phyloP scores from a whole-genome alignment of 1,139 yeast genomes.

The Meyerozyma elateridarum region DNA sequence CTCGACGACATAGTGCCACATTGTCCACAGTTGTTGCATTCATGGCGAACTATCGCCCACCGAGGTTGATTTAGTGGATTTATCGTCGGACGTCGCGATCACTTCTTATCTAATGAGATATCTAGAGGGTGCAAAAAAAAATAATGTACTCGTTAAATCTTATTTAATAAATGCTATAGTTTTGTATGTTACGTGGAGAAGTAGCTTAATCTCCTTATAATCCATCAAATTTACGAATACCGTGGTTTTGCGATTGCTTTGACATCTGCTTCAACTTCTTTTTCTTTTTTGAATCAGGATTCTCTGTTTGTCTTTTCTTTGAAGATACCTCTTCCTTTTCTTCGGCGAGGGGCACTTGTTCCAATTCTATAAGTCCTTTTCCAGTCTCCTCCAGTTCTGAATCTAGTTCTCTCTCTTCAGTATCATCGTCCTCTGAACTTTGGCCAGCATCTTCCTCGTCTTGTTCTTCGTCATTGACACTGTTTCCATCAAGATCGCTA shows the following conservation, averaged over 20 bases:
- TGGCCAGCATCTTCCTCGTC: conserved; percentile 2
- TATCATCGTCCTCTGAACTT: neutral
- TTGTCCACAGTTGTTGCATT: conserved; percentile 48
- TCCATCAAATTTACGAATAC: conserved; percentile 65
- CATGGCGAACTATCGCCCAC: no score
- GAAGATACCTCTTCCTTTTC: conserved; percentile 5
- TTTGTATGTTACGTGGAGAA: no score
- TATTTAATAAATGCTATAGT: no score
- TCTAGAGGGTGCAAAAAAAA: conserved; percentile 3
- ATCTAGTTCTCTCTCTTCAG: neutral
- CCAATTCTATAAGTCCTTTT: no score
- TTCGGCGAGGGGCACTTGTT: no score
- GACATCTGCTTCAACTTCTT: conserved; percentile 29
- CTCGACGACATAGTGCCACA: conserved; percentile 68
- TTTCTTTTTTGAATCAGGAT: conserved; percentile 15
- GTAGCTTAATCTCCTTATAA: conserved; percentile 29
- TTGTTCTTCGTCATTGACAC: conserved; percentile 9
- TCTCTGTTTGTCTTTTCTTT: conserved; percentile 1
- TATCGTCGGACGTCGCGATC: no score
- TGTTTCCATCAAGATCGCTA: conserved; percentile 11
- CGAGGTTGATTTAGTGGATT: no score
- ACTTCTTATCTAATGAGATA: no score
- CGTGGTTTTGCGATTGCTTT: conserved; percentile 56
- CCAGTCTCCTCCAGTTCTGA: no score
- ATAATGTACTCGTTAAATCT: no score